Percentiles rank a stretch among this genome's conserved stretches.
These are phyloP conservation scores for Nemania sp. DNA, from an alignment of 2,329 filamentous ascomycete species.

Conservation along the genomic window DNA sequence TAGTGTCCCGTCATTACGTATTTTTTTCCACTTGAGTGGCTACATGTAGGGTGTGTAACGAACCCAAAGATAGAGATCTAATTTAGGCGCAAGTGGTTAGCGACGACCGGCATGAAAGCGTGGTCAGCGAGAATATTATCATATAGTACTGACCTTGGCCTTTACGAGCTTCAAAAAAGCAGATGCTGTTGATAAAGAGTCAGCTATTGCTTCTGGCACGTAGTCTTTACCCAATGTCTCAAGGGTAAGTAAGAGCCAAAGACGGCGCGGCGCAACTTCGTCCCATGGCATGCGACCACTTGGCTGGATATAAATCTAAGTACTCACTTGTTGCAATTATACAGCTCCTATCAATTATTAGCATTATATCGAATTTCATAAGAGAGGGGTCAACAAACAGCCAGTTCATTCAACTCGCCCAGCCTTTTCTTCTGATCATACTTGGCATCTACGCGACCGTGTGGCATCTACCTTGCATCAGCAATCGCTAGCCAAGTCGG, in stretches of 20 bases:
- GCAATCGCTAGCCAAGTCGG: not conserved
- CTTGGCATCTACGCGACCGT: conserved; percentile 92
- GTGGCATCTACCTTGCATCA: conserved; percentile 56
- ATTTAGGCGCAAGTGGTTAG: not conserved
- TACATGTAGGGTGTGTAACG: not conserved
- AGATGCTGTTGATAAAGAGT: conserved; percentile 50
- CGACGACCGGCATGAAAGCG: not conserved
- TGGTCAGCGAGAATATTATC: not conserved
- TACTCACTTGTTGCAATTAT: conserved; percentile 80
- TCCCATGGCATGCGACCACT: not conserved
- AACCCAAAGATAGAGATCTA: conserved; percentile 90
- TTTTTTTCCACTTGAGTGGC: not conserved
- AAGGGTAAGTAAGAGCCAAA: not conserved
- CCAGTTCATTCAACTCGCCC: conserved; percentile 48
- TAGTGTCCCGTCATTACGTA: not conserved
- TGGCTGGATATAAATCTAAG: not conserved
- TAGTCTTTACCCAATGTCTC: not conserved
- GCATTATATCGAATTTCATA: not conserved
- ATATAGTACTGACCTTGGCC: conserved; percentile 22
- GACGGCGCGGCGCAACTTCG: conserved; percentile 45
- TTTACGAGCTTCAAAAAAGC: conserved; percentile 50
- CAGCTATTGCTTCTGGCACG: not conserved
- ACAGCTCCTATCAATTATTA: conserved; percentile 49
- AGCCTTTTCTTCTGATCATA: conserved; percentile 91
- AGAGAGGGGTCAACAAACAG: conserved; percentile 13